Conservation (phyloP, 345 rosid species). For the Litchi chinensis region DNA sequence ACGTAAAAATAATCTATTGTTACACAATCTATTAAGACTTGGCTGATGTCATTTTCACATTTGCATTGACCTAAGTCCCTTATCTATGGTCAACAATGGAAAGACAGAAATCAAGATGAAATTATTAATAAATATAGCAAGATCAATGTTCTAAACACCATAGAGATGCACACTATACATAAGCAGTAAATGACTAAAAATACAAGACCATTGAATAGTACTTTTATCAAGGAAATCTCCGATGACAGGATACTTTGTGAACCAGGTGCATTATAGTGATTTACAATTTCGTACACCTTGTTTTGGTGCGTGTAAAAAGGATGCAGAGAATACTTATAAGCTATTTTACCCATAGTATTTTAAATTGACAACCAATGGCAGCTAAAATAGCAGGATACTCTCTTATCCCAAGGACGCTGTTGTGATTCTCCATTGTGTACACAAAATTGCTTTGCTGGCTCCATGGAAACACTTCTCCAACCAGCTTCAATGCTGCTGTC, state of each 20-base stretch:
- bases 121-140: background rate
- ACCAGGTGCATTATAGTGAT: background rate
- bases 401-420: conserved; percentile 96
- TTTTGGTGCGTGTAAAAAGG: background rate
- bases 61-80: background rate
- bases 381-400: conserved; percentile 65
- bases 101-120: background rate
- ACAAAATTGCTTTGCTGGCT: conserved; percentile 57
- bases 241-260: background rate
- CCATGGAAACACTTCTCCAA: conserved; percentile 98
- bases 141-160: background rate
- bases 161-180: background rate
- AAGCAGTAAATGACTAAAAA: background rate
- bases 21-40: background rate
- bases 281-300: background rate
- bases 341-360: background rate
- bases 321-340: background rate
- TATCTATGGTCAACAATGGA: background rate
- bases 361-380: background rate
- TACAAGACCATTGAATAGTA: background rate
- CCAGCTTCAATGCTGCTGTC: conserved; percentile 85
- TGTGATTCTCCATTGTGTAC: conserved; percentile 95
- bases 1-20: background rate
- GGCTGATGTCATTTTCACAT: background rate
- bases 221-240: background rate